These are phyloP conservation scores for Fonsecaea nubica DNA, from an alignment of 2,329 filamentous ascomycete genomes.

Conservation along the genomic window DNA sequence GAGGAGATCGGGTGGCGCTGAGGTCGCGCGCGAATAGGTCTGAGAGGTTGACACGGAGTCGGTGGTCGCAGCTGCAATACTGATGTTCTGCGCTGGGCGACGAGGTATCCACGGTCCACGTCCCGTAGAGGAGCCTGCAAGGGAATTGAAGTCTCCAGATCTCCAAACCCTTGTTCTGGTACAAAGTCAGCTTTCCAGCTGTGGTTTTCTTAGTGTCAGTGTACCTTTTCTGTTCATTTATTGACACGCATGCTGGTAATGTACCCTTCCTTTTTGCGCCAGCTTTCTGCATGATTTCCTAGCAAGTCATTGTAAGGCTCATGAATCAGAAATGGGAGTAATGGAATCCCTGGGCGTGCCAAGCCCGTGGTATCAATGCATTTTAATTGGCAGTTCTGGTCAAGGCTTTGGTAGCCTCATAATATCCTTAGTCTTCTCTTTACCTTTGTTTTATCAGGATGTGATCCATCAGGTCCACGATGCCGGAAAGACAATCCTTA, in stretches of 20 bases:
- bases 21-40: background rate
- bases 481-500: background rate
- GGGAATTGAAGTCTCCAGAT: background rate
- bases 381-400: background rate
- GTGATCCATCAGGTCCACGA: background rate
- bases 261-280: background rate
- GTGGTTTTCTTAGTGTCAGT: background rate
- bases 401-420: background rate
- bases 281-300: background rate
- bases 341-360: background rate
- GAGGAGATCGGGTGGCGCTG: background rate
- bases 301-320: background rate
- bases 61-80: background rate
- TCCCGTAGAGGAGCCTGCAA: background rate
- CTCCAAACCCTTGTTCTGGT: background rate
- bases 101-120: background rate
- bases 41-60: background rate
- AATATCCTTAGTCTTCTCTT: background rate
- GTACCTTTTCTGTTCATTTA: background rate
- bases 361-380: background rate
- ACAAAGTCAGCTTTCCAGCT: background rate
- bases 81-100: background rate
- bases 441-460: background rate
- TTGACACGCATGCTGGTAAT: background rate
- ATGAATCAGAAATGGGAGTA: background rate